A percentile compares a stretch with the other conserved stretches of the same genome.
Evolutionary conservation across 1,284 basidiomycete genomes (phyloP).

Genomic region (Cerioporus squamosus): DNA sequence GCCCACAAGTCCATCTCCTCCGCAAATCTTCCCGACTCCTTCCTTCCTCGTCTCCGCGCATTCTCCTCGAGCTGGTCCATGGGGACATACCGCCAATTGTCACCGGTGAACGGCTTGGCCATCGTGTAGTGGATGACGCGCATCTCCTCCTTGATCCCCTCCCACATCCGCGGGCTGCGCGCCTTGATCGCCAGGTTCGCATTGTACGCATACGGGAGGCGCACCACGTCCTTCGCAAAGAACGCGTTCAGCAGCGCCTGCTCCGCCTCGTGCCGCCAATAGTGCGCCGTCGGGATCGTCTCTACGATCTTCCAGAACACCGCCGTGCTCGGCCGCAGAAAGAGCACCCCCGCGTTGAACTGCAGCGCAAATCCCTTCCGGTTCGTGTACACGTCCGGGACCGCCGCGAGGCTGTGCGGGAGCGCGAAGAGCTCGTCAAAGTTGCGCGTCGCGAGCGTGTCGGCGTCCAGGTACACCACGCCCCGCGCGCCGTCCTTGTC

Average conservation of each 20-base stretch:
- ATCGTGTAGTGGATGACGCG: constrained; percentile 46
- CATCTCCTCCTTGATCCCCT: constrained; percentile 35
- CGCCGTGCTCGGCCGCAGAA: constrained; percentile 37
- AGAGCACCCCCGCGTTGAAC: constrained; percentile 50
- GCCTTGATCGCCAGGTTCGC: constrained; percentile 49
- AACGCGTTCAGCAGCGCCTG: constrained; percentile 51
- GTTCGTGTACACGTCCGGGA: constrained; percentile 44
- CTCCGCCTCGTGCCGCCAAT: constrained; percentile 40
- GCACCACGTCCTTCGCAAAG: constrained; percentile 42
- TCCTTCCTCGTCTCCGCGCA: constrained; percentile 22
- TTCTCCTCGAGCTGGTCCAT: constrained; percentile 29
- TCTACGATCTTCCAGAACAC: constrained; percentile 39
- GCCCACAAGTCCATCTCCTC: constrained; percentile 42
- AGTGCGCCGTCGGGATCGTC: constrained; percentile 36
- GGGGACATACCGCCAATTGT: constrained; percentile 28
- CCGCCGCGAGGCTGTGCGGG: constrained; percentile 47
- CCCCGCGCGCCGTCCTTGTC: constrained; percentile 37
- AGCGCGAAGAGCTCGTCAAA: constrained; percentile 50
- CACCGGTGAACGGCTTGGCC: constrained; percentile 43
- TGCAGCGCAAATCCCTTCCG: constrained; percentile 38
- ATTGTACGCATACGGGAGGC: constrained; percentile 50
- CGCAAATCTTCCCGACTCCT: constrained; percentile 28
- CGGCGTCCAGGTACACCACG: constrained; percentile 47
- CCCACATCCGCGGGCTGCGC: constrained; percentile 40
- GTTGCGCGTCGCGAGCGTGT: constrained; percentile 46